These are phyloP conservation scores for Penicillium decumbens DNA, from an alignment of 2,329 filamentous ascomycete genomes.

Conservation along the genomic window DNA sequence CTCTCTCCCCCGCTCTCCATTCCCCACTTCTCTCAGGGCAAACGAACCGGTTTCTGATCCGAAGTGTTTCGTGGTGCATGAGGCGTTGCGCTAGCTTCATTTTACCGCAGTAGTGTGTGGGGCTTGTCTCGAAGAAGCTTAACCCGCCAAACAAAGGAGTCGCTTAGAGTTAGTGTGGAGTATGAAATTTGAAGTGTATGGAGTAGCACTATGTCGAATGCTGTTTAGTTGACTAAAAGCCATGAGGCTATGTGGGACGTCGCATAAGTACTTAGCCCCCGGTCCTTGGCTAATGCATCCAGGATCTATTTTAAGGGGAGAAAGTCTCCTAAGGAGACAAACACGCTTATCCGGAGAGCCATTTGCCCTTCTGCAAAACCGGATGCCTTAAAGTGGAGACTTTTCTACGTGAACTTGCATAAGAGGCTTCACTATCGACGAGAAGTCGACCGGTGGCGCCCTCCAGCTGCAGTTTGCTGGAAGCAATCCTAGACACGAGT, in stretches of 20 bases:
- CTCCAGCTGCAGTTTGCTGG: slow-evolving; percentile 8
- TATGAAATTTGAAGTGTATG: not conserved
- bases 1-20: not conserved
- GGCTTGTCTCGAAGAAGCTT: slow-evolving; percentile 9
- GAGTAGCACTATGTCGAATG: slow-evolving; percentile 9
- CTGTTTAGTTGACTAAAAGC: not conserved
- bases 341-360: not conserved
- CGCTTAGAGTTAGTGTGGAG: not conserved
- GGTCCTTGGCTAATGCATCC: not conserved
- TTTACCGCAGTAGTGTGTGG: slow-evolving; percentile 15
- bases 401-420: slow-evolving; percentile 2
- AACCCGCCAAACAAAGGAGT: slow-evolving; percentile 2
- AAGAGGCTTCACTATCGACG: slow-evolving; percentile 9
- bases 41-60: slow-evolving; percentile 15
- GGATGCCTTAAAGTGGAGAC: slow-evolving; percentile 1
- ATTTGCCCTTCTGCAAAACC: not conserved
- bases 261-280: not conserved
- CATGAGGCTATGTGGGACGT: not conserved
- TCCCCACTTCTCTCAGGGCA: not conserved
- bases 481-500: not conserved
- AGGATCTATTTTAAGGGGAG: not conserved
- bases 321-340: not conserved
- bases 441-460: slow-evolving; percentile 10
- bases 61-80: not conserved
- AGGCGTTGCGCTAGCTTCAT: slow-evolving; percentile 12